Base-by-base conservation (phyloP, 441 rosid species). In the Populus hybrid region DNA sequence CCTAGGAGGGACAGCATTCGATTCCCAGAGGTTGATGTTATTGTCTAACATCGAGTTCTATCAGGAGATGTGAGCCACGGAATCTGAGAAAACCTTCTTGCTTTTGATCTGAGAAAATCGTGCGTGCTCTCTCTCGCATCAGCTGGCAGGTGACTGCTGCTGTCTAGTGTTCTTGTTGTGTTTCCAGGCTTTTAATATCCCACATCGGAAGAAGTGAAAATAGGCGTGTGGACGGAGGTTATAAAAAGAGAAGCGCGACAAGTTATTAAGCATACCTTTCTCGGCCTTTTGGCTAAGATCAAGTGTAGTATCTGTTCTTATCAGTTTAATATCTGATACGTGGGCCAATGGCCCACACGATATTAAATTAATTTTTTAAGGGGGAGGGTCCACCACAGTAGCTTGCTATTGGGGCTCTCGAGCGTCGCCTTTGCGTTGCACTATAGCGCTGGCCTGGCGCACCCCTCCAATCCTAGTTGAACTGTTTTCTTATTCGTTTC, bases 231-330 rank as follows among this genome's bases (percentile, higher is more conserved):
- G 64, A 57, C 4, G 10, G 23, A 57, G 24, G 23, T 0, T 57
- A 57, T 57, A 57, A 20, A 57, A 57, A 2, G 24, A 8, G 24
- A 57, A 57, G 64, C 64, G 64, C 64, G 64, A 57, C 21, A 7
- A 4, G 21, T 1, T 0, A 8, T 2, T 1, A n/a, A 3, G 3
- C 85, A 76, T 86, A 81, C 90, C 89, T 86, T 86, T 84, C 87
- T 88, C 90, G 88, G 92, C 88, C 86, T 88, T 85, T 89, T 83
- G 90, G 90, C 87, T 86, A 89, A 85, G 90, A 85, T 88, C 91
- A 88, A 89, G 91, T 84, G 89, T 79, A 89, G 87, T 84, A 84
- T 86, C 86, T 82, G 90, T 83, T 87, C 81, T 83, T 86, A 84
- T 89, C 87, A 82, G 88, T 86, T 84, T 86, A 87, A 84, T 89